phyloP scores from a whole-genome alignment of 768 basidiomycete genomes.

The Leccinum uliginosum region DNA sequence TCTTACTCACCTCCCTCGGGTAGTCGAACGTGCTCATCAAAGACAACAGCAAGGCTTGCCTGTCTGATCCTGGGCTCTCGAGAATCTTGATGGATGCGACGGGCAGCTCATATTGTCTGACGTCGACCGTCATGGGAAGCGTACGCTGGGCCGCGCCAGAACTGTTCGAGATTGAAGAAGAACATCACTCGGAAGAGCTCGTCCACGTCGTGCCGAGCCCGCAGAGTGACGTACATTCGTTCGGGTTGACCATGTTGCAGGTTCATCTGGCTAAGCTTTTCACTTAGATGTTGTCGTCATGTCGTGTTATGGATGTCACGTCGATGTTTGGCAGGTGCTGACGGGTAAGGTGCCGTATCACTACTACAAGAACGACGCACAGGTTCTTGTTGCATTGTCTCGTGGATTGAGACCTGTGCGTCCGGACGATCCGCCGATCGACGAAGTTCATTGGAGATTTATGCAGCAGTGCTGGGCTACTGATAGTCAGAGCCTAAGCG shows the following conservation, averaged over 20 bases:
- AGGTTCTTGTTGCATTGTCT: constrained; percentile 19
- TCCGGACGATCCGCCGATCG: background rate
- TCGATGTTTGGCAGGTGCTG: constrained; percentile 21
- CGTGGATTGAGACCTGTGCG: constrained; percentile 11
- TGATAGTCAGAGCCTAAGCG: constrained; percentile 5
- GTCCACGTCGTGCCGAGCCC: constrained; percentile 1
- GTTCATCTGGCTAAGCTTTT: constrained; percentile 4
- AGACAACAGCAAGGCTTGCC: constrained; percentile 24
- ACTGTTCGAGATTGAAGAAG: constrained; percentile 32
- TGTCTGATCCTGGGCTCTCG: constrained; percentile 37
- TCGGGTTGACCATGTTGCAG: constrained; percentile 32
- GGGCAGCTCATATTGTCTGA: constrained; percentile 18
- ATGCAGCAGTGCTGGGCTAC: constrained; percentile 26
- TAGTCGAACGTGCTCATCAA: constrained; percentile 37
- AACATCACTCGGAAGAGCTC: constrained; percentile 17
- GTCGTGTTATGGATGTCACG: too few relatives aligned
- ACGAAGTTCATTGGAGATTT: constrained; percentile 14
- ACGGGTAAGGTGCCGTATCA: constrained; percentile 21
- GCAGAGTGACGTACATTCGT: constrained; percentile 41
- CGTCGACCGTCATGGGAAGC: constrained; percentile 38
- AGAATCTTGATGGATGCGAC: constrained; percentile 23
- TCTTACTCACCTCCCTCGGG: background rate
- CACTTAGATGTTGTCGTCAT: too few relatives aligned
- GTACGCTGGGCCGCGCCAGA: constrained; percentile 46
- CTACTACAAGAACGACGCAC: constrained; percentile 20